Evolutionary conservation across 495 filamentous ascomycete species (phyloP), one percentile per base, ranked within the genome.

Genomic region (Aspergillus ostianus): DNA sequence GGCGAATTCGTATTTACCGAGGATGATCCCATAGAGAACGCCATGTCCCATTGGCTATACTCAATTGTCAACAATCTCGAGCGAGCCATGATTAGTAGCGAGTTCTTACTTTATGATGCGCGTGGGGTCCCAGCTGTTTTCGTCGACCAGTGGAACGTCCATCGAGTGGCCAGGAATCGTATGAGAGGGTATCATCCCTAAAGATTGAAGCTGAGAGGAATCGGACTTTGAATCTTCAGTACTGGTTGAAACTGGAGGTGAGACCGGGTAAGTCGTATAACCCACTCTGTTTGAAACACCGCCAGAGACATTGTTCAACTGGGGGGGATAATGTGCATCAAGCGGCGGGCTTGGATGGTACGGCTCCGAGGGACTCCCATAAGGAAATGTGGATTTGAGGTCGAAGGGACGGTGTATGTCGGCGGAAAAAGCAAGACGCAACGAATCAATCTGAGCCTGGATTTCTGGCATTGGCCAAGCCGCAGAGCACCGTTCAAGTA

Each of bases 381-480:
- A 94, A 1, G 93, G 93, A 66, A 98, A 97, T 55, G 82, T 89
- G 17, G 87, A 82, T 72, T 93, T 96, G 54, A 98, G 75, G 65
- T 93, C 89, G 69, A 98, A 98, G 4, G 93, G 88, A 64, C 90
- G 90, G 64, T 77, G 86, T 19, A 80, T 84, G 72, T 98, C 92
- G 27, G 91, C 90, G 19, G 93, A 97, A 67, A 98, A 98, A 17
- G 94, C 94, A 68, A 94, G 87, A 49, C 93, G 85, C 30, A 98
- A 81, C 8, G 91, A 89, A 65, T 98, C 87, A 60, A 98, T 90
- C 72, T 97, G 92, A 30, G 86, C 84, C 68, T 96, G 87, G 77
- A 97, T 90, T 65, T 98, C 93, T 13, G 90, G 90, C 82, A 95
- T 91, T 13, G 93, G 91, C 89, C 92, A 98, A 7, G 88, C 84